phyloP scores from a whole-genome alignment of 306 rosid genomes.

The Dryas drummondii region DNA sequence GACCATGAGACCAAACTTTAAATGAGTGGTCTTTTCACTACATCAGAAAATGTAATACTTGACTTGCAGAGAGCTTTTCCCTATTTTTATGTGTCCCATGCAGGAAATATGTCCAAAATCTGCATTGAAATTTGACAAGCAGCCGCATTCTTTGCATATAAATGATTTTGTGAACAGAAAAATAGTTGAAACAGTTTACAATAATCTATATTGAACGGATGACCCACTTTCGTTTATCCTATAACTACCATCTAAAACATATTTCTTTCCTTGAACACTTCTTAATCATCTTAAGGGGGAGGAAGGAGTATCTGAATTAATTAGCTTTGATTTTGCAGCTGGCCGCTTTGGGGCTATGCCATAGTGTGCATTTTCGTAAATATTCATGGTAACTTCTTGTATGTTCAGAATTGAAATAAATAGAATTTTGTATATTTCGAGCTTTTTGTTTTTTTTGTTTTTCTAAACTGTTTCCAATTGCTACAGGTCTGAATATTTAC shows the following conservation, averaged over 20 bases:
- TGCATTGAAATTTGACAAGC: background rate
- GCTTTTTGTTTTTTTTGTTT: slow-evolving; percentile 4
- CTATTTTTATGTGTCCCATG: background rate
- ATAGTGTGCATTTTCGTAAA: slow-evolving; percentile 84
- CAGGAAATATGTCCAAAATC: background rate
- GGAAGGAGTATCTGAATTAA: slow-evolving; percentile 13
- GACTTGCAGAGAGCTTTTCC: background rate
- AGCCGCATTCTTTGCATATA: background rate
- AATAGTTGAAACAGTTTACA: background rate
- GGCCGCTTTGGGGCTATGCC: slow-evolving; percentile 90
- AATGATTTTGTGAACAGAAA: background rate
- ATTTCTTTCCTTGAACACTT: background rate
- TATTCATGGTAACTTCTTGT: slow-evolving; percentile 62
- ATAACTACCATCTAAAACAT: background rate
- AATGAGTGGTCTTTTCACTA: background rate
- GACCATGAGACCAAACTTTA: background rate
- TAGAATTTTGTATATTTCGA: background rate
- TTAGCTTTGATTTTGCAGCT: slow-evolving; percentile 51
- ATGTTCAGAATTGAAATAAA: slow-evolving; percentile 5
- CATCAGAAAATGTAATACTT: background rate
- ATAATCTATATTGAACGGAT: background rate
- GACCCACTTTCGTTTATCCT: background rate
- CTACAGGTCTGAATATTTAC: slow-evolving; percentile 81
- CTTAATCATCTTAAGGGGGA: background rate
- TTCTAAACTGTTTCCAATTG: slow-evolving; percentile 28